phyloP scores from a whole-genome alignment of 2,329 filamentous ascomycete genomes.

The Epichloe coenophiala region DNA sequence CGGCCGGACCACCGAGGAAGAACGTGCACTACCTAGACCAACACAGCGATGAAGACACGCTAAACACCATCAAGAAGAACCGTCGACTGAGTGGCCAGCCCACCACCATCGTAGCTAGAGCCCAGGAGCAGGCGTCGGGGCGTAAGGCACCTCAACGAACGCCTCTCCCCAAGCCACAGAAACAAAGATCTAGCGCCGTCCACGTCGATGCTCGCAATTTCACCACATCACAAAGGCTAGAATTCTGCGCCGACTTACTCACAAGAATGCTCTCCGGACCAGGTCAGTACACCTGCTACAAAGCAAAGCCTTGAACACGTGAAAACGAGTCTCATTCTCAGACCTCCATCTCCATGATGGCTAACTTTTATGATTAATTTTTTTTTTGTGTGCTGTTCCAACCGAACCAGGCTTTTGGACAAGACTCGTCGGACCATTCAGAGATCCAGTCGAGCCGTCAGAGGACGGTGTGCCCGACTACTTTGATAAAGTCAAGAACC shows the following conservation, averaged over 20 bases:
- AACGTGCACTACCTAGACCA: conserved; percentile 32
- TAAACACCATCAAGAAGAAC: conserved; percentile 23
- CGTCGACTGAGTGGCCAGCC: conserved; percentile 22
- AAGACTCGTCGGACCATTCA: conserved; percentile 48
- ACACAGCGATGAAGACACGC: conserved; percentile 4
- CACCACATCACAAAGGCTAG: conserved; percentile 32
- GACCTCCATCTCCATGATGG: not conserved
- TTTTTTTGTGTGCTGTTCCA: not conserved
- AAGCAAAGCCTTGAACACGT: not conserved
- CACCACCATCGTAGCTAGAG: conserved; percentile 3
- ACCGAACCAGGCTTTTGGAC: conserved; percentile 46
- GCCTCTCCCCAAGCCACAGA: conserved; percentile 21
- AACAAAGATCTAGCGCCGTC: conserved; percentile 21
- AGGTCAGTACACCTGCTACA: conserved; percentile 23
- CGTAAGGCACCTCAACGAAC: conserved; percentile 14
- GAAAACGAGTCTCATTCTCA: not conserved
- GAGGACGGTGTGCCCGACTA: conserved; percentile 49
- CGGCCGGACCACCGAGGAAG: conserved; percentile 22
- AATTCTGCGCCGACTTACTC: conserved; percentile 45
- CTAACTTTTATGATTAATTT: not conserved
- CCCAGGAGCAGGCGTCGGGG: conserved; percentile 13
- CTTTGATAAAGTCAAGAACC: conserved; percentile 43
- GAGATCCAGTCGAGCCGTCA: conserved; percentile 42
- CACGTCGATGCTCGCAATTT: conserved; percentile 19
- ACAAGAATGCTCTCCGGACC: conserved; percentile 48